Conservation (phyloP, 495 filamentous ascomycete species). For the Schizothecium vesticola region DNA sequence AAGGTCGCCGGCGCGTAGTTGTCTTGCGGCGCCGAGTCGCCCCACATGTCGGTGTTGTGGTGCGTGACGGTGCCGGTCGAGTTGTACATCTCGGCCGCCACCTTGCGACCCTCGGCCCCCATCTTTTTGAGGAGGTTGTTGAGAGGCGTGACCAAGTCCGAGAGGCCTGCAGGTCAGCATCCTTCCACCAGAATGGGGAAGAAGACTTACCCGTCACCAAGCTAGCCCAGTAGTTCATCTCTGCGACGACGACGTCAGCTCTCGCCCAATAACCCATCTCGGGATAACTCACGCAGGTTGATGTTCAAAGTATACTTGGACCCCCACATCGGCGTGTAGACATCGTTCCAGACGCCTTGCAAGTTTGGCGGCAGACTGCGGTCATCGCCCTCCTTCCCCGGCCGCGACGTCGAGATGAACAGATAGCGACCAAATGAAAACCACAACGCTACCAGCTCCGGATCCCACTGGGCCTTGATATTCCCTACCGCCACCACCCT, state of each 20-base stretch:
- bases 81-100: slow-evolving; percentile 4
- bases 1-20: neutral
- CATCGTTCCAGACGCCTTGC: slow-evolving; percentile 6
- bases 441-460: neutral
- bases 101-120: neutral
- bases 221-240: slow-evolving; percentile 10
- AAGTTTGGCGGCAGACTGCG: slow-evolving; percentile 5
- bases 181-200: no score
- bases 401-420: slow-evolving; percentile 1
- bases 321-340: slow-evolving; percentile 2
- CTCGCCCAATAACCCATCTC: no score
- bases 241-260: neutral
- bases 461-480: neutral
- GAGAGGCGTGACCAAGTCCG: neutral
- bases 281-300: neutral
- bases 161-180: neutral
- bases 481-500: neutral
- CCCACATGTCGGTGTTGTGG: slow-evolving; percentile 12
- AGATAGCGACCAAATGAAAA: neutral
- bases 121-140: slow-evolving; percentile 11
- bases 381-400: neutral
- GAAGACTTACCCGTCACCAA: neutral
- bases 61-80: slow-evolving; percentile 5
- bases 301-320: slow-evolving; percentile 8
- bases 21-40: slow-evolving; percentile 7